Conservation (phyloP, 805 yeast genomes). For the Jamesozyma piceae region DNA sequence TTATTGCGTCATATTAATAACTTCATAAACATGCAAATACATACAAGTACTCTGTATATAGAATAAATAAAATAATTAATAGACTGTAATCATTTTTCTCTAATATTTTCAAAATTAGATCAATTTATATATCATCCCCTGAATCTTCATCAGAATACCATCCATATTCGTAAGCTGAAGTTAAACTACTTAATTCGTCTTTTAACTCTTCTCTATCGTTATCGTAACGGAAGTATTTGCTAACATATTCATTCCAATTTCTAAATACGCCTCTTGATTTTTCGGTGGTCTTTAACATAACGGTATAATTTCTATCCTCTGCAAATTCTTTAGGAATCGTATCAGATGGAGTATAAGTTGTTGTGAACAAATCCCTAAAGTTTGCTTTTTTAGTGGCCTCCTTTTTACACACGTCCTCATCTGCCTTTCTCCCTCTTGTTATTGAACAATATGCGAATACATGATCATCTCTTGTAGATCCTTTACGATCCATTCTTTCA, state of each 20-base stretch:
- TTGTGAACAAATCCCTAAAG: conserved; percentile 11
- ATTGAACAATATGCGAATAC: conserved; percentile 18
- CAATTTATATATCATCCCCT: conserved; percentile 35
- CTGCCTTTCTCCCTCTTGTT: conserved; percentile 8
- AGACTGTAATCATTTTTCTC: no score
- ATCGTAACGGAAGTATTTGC: conserved; percentile 32
- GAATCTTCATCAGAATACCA: conserved; percentile 40
- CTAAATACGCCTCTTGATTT: conserved; percentile 23
- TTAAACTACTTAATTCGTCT: conserved; percentile 38
- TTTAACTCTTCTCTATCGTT: conserved; percentile 44
- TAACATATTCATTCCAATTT: conserved; percentile 27
- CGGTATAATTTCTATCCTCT: conserved; percentile 7
- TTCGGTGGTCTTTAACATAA: conserved; percentile 20
- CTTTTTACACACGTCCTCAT: neutral
- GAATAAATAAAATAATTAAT: no score
- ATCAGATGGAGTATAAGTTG: conserved; percentile 21
- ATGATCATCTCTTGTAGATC: conserved; percentile 8
- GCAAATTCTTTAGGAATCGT: conserved; percentile 19
- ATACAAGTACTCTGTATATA: no score
- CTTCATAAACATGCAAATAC: no score
- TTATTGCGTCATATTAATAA: no score
- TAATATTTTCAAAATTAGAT: no score
- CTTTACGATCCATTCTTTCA: conserved; percentile 4
- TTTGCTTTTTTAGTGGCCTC: neutral
- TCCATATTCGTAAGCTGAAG: conserved; percentile 43